A percentile compares a stretch with the other conserved stretches of the same genome.
phyloP scores from a whole-genome alignment of 441 rosid species.

The Pelargonium fulgidum region DNA sequence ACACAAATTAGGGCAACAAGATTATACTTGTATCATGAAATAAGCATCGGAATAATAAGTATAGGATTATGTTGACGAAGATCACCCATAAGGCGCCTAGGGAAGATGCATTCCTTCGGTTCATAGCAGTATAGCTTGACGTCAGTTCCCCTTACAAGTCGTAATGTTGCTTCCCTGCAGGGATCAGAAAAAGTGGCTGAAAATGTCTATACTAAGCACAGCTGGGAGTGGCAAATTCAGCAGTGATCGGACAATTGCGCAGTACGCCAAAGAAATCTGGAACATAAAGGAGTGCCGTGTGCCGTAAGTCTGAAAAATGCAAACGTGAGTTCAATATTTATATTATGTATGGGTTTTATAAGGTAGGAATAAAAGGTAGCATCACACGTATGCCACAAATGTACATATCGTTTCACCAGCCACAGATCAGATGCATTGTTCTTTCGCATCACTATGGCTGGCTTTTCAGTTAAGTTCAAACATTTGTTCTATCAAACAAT shows the following conservation, averaged over 20 bases:
- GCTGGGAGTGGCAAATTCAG: slow-evolving; percentile 89
- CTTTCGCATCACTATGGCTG: neutral
- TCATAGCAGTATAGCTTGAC: too few relatives aligned
- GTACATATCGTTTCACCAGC: slow-evolving; percentile 4
- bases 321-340: neutral
- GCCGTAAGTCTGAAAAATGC: slow-evolving; percentile 3
- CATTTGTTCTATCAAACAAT: neutral
- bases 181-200: slow-evolving; percentile 69
- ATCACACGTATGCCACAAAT: neutral
- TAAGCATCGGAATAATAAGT: too few relatives aligned
- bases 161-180: neutral
- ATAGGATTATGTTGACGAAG: too few relatives aligned
- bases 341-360: neutral
- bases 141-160: neutral
- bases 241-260: slow-evolving; percentile 87
- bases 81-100: too few relatives aligned
- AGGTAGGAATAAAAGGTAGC: neutral
- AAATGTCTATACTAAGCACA: slow-evolving; percentile 85
- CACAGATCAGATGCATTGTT: neutral
- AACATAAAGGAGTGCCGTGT: slow-evolving; percentile 31
- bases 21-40: too few relatives aligned
- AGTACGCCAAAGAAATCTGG: slow-evolving; percentile 86
- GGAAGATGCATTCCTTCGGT: too few relatives aligned
- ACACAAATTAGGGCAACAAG: too few relatives aligned
- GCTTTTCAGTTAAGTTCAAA: neutral